phyloP scores from a whole-genome alignment of 2,329 filamentous ascomycete genomes.

The Colletotrichum sidae region DNA sequence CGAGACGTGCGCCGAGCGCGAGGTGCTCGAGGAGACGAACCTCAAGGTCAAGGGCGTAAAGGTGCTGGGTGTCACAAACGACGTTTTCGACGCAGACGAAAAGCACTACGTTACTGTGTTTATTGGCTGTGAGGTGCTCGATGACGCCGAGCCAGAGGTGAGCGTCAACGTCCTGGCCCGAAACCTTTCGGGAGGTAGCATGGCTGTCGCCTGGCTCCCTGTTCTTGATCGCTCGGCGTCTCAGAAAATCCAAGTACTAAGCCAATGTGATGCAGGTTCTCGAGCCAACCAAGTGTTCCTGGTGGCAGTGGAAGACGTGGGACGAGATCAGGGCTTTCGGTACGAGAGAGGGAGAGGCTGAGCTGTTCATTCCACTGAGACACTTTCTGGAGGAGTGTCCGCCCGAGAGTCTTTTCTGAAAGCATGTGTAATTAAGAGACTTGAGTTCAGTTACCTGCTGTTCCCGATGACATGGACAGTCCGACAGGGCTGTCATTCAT shows the following conservation, averaged over 20 bases:
- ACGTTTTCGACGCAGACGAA: slow-evolving; percentile 66
- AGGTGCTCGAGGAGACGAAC: slow-evolving; percentile 78
- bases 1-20: slow-evolving; percentile 72
- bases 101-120: slow-evolving; percentile 85
- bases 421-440: too few relatives aligned
- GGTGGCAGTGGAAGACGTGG: slow-evolving; percentile 62
- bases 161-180: background rate
- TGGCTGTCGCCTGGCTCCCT: background rate
- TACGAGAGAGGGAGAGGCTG: slow-evolving; percentile 31
- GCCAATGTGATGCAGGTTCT: slow-evolving; percentile 43
- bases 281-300: slow-evolving; percentile 63
- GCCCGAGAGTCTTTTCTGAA: too few relatives aligned
- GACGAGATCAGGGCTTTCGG: slow-evolving; percentile 49
- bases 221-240: background rate
- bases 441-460: too few relatives aligned
- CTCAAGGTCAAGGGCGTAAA: slow-evolving; percentile 64
- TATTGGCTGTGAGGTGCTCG: slow-evolving; percentile 63
- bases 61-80: slow-evolving; percentile 74
- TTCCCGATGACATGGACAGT: too few relatives aligned
- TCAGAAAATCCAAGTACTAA: background rate
- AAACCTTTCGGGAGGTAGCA: background rate
- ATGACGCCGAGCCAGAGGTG: slow-evolving; percentile 65
- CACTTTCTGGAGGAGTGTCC: slow-evolving; percentile 43
- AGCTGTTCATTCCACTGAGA: slow-evolving; percentile 48
- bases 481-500: too few relatives aligned